Conservation (phyloP, 2,329 filamentous ascomycete genomes). For the Penicillium sp. region DNA sequence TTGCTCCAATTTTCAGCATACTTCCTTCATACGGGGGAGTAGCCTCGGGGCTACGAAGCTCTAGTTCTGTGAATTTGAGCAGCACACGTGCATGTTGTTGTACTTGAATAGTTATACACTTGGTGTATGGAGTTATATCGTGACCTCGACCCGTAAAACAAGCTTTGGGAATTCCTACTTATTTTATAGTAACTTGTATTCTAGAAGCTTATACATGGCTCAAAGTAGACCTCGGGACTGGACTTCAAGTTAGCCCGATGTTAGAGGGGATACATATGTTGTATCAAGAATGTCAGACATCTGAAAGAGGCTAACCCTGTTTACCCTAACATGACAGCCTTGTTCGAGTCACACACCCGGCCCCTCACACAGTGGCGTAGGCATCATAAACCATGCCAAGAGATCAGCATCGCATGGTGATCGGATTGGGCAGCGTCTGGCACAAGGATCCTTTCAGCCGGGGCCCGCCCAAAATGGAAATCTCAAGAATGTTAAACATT, state of each 20-base stretch:
- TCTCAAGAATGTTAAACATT: not conserved
- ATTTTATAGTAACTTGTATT: too few species aligned
- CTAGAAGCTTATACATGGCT: too few species aligned
- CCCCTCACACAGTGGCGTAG: not conserved
- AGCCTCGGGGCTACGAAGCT: too few species aligned
- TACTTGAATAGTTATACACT: too few species aligned
- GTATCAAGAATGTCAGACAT: not conserved
- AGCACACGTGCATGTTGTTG: too few species aligned
- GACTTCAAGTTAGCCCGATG: not conserved
- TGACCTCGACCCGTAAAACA: not conserved
- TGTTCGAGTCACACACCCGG: not conserved
- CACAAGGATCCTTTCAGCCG: not conserved
- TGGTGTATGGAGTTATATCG: not conserved
- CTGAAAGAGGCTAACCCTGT: not conserved
- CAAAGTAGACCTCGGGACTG: too few species aligned
- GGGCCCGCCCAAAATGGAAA: not conserved
- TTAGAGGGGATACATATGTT: not conserved
- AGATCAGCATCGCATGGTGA: constrained; percentile 2
- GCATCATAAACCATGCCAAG: constrained; percentile 2
- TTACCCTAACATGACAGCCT: not conserved
- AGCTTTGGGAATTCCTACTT: not conserved
- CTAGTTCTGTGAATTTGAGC: too few species aligned
- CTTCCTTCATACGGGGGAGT: too few species aligned
- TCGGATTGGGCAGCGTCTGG: not conserved
- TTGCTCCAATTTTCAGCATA: too few species aligned